Percentiles rank a stretch among this genome's conserved stretches.
phyloP scores from a whole-genome alignment of 805 yeast genomes.

The Clavispora santaluciae region DNA sequence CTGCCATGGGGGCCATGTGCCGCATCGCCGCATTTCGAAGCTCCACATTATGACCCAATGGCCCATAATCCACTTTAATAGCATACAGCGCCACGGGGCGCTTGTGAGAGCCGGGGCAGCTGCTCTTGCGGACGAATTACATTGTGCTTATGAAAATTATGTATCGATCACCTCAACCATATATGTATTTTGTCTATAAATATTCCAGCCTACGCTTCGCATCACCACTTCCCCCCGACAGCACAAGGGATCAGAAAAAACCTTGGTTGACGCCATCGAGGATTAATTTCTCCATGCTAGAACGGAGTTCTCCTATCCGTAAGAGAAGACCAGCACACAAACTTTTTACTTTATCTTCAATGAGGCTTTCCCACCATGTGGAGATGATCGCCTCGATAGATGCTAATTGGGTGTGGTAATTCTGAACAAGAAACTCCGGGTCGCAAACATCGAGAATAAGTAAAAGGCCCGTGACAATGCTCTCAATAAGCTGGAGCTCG shows the following conservation, averaged over 20 bases:
- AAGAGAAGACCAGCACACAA: slow-evolving; percentile 38
- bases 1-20: no score
- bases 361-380: slow-evolving; percentile 30
- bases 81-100: no score
- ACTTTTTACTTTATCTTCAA: slow-evolving; percentile 34
- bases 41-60: no score
- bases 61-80: no score
- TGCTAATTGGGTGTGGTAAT: slow-evolving; percentile 14
- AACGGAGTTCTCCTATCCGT: slow-evolving; percentile 18
- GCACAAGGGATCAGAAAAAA: slow-evolving; percentile 1
- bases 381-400: slow-evolving; percentile 25
- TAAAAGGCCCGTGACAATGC: slow-evolving; percentile 33
- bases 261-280: slow-evolving; percentile 26
- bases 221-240: no score
- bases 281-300: slow-evolving; percentile 25
- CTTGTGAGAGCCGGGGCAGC: no score
- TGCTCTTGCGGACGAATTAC: no score
- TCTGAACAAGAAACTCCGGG: slow-evolving; percentile 19
- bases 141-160: no score
- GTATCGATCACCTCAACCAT: no score
- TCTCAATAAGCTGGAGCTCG: slow-evolving; percentile 33
- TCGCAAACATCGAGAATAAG: slow-evolving; percentile 33
- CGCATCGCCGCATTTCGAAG: no score
- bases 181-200: no score
- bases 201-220: no score